A percentile compares a stretch with the other conserved stretches of the same genome.
Conservation (phyloP, 1,284 basidiomycete species). For the Taiwanofungus camphoratus region DNA sequence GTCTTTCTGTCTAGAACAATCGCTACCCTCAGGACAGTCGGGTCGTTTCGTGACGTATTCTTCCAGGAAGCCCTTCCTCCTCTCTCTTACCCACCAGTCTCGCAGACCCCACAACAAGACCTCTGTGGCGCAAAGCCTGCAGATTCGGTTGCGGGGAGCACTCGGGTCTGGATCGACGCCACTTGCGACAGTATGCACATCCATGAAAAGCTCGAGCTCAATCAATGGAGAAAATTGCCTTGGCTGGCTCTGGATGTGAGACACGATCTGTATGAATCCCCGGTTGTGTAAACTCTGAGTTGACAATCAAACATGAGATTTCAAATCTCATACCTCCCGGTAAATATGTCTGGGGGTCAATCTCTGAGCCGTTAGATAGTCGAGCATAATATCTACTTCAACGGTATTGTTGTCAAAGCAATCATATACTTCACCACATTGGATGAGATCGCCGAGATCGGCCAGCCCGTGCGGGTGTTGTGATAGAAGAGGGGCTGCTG, state of each 20-base stretch:
- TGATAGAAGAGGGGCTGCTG: conserved; percentile 45
- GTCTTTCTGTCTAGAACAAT: conserved; percentile 55
- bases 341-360: conserved; percentile 66
- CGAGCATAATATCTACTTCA: conserved; percentile 75
- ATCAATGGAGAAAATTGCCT: conserved; percentile 58
- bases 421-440: conserved; percentile 68
- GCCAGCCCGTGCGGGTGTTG: conserved; percentile 67
- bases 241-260: conserved; percentile 52
- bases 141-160: conserved; percentile 52
- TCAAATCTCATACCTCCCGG: conserved; percentile 46
- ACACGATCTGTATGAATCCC: conserved; percentile 44
- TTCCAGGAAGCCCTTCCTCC: conserved; percentile 58
- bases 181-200: conserved; percentile 50
- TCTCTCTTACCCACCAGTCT: conserved; percentile 76
- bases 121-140: conserved; percentile 66
- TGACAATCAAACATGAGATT: neutral
- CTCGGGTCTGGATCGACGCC: conserved; percentile 49
- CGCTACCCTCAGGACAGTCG: conserved; percentile 56
- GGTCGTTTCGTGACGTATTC: conserved; percentile 44
- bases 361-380: conserved; percentile 57
- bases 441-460: conserved; percentile 64
- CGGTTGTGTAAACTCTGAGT: conserved; percentile 1
- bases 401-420: conserved; percentile 68
- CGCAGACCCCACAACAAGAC: conserved; percentile 66
- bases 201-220: conserved; percentile 61